A percentile compares a stretch with the other conserved stretches of the same genome.
phyloP scores from a whole-genome alignment of 345 rosid genomes.

The Pugionium dolabratum region DNA sequence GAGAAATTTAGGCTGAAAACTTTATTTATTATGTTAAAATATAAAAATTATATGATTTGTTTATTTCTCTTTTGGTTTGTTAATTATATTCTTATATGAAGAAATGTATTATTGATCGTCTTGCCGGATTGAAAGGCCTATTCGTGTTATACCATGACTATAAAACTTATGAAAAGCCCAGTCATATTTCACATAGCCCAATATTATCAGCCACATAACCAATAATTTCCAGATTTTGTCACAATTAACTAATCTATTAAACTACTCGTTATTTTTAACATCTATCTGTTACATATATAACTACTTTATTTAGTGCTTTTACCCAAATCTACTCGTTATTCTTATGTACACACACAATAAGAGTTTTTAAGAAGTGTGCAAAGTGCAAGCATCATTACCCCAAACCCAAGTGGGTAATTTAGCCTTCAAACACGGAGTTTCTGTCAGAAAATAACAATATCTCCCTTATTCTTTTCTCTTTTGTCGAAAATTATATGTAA shows the following conservation, averaged over 20 bases:
- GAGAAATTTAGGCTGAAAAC: too few species aligned
- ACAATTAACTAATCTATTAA: slow-evolving; percentile 31
- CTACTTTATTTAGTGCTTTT: slow-evolving; percentile 19
- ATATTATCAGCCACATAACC: background rate
- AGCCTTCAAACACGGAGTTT: slow-evolving; percentile 42
- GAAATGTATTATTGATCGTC: too few species aligned
- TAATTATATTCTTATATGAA: too few species aligned
- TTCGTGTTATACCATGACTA: background rate
- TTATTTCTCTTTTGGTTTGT: too few species aligned
- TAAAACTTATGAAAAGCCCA: background rate
- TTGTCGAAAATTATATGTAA: too few species aligned
- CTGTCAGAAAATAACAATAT: slow-evolving; percentile 31
- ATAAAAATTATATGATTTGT: too few species aligned
- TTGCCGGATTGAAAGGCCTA: background rate
- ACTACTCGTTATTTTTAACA: slow-evolving; percentile 14
- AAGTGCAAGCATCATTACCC: slow-evolving; percentile 40
- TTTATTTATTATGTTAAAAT: too few species aligned
- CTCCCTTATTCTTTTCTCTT: slow-evolving; percentile 3
- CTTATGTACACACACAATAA: slow-evolving; percentile 39
- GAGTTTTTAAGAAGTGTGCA: slow-evolving; percentile 37
- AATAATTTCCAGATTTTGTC: slow-evolving; percentile 25
- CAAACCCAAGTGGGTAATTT: slow-evolving; percentile 38
- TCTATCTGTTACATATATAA: slow-evolving; percentile 10
- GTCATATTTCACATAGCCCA: too few species aligned
- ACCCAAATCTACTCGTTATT: slow-evolving; percentile 30